phyloP scores from a whole-genome alignment of 345 rosid species.

The Camelina neglecta region DNA sequence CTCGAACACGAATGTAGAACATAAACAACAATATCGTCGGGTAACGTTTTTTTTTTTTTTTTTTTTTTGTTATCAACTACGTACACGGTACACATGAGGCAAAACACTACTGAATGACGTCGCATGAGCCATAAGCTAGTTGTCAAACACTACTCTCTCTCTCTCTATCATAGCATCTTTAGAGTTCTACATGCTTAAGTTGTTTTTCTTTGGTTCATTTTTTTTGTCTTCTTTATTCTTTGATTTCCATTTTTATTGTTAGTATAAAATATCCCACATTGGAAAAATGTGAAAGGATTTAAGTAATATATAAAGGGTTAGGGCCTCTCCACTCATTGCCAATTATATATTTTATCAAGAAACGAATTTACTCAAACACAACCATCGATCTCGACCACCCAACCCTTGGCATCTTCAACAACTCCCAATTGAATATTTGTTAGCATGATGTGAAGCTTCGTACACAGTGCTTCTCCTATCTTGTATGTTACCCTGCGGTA shows the following conservation, averaged over 20 bases:
- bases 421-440: conserved; percentile 34
- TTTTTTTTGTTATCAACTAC: too few relatives aligned
- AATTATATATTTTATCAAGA: not conserved
- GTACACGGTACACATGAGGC: not conserved
- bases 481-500: conserved; percentile 15
- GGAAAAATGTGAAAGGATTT: too few relatives aligned
- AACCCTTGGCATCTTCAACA: conserved; percentile 31
- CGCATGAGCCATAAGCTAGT: not conserved
- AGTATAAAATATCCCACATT: too few relatives aligned
- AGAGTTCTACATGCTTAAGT: not conserved
- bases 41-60: too few relatives aligned
- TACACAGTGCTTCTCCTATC: conserved; percentile 35
- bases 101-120: too few relatives aligned
- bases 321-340: too few relatives aligned
- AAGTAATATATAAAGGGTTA: too few relatives aligned
- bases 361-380: not conserved
- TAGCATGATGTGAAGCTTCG: conserved; percentile 18
- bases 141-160: too few relatives aligned
- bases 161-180: too few relatives aligned
- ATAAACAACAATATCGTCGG: too few relatives aligned
- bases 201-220: not conserved
- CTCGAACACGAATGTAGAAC: too few relatives aligned
- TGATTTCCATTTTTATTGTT: not conserved
- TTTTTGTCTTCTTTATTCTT: not conserved
- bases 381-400: conserved; percentile 29